A percentile compares a stretch with the other conserved stretches of the same genome.
Evolutionary conservation across 257 asterid species (phyloP).

Genomic region (Solanum chiquidenum): DNA sequence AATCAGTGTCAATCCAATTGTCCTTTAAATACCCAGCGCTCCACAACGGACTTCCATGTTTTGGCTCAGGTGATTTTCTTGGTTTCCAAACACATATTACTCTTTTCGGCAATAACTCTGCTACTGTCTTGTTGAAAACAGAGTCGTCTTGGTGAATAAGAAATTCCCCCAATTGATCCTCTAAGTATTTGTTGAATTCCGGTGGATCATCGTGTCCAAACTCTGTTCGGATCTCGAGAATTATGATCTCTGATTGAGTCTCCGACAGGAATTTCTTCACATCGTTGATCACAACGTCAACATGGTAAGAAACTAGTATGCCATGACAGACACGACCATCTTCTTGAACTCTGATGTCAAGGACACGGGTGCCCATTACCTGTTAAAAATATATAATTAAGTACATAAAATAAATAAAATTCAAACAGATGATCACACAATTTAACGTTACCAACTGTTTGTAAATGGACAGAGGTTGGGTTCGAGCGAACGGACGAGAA

Average conservation of each 20-base stretch:
- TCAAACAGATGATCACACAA: background rate
- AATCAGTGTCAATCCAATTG: constrained; percentile 78
- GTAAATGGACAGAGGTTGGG: constrained; percentile 71
- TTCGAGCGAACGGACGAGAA: constrained; percentile 74
- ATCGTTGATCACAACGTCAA: constrained; percentile 52
- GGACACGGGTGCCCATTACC: constrained; percentile 44
- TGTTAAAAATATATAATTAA: background rate
- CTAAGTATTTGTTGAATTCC: constrained; percentile 51
- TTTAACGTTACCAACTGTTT: constrained; percentile 27
- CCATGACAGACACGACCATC: constrained; percentile 78
- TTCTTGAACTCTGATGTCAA: constrained; percentile 76
- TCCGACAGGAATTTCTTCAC: constrained; percentile 52
- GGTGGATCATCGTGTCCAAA: constrained; percentile 88
- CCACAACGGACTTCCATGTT: constrained; percentile 53
- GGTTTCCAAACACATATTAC: constrained; percentile 94
- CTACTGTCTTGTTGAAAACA: constrained; percentile 48
- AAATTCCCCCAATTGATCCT: constrained; percentile 51
- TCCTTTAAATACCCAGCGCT: constrained; percentile 53
- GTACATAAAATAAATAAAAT: background rate
- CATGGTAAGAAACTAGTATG: constrained; percentile 41
- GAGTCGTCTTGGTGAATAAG: constrained; percentile 61
- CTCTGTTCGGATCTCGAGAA: constrained; percentile 77
- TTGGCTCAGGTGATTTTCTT: constrained; percentile 49
- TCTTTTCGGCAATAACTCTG: constrained; percentile 60
- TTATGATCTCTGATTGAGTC: constrained; percentile 59